These are phyloP conservation scores for Plasmodium ovale DNA, from an alignment of 169 alveolate species.

Conservation along the genomic window DNA sequence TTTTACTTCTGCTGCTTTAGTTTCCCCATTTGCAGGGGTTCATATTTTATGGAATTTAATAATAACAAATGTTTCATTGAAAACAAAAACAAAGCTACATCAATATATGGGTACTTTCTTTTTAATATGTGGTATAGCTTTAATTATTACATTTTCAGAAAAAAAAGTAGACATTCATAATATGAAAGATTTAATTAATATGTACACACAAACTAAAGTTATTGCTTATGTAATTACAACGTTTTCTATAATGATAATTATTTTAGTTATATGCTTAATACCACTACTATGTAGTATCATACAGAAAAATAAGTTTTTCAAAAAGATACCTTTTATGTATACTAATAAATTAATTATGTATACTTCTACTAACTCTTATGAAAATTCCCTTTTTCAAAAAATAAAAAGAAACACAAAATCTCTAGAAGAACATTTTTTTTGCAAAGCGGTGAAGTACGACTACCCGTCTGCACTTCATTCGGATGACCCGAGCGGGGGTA, in stretches of 20 bases:
- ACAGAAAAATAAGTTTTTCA: neutral
- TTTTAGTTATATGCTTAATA: slow-evolving; percentile 27
- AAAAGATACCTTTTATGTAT: neutral
- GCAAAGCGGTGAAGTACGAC: neutral
- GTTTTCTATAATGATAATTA: slow-evolving; percentile 13
- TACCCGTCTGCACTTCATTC: neutral
- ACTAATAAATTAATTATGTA: neutral
- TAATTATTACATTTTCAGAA: slow-evolving; percentile 56
- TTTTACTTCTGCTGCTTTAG: slow-evolving; percentile 70
- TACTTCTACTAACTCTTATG: neutral
- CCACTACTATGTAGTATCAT: slow-evolving; percentile 10
- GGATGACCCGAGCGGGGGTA: too few relatives aligned
- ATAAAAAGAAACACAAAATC: neutral
- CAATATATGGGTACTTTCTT: slow-evolving; percentile 64
- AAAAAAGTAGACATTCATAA: slow-evolving; percentile 39
- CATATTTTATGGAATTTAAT: slow-evolving; percentile 68
- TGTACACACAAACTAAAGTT: slow-evolving; percentile 43
- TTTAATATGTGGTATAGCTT: slow-evolving; percentile 56
- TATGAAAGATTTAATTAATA: slow-evolving; percentile 42
- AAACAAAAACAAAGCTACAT: slow-evolving; percentile 50
- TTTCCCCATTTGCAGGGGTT: slow-evolving; percentile 68
- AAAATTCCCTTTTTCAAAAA: slow-evolving; percentile 21
- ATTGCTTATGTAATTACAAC: slow-evolving; percentile 3
- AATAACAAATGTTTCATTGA: slow-evolving; percentile 45
- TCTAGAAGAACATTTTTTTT: neutral